Percentiles rank a stretch among this genome's conserved stretches.
phyloP scores from a whole-genome alignment of 2,329 filamentous ascomycete genomes.

The Penicillium janthinellum region DNA sequence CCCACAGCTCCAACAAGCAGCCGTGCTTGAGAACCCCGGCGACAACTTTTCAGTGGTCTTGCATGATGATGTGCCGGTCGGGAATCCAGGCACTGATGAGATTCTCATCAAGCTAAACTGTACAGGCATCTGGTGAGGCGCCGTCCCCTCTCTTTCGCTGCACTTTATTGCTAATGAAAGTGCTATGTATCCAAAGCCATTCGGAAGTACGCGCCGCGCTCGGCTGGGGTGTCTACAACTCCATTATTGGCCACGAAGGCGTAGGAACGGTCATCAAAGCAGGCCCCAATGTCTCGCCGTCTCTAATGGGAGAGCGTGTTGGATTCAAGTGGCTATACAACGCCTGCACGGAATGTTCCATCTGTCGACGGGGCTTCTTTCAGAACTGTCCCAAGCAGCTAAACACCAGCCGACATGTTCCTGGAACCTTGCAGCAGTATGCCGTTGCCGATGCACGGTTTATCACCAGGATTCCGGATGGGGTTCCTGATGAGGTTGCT shows the following conservation, averaged over 20 bases:
- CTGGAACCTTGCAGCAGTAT: constrained; percentile 31
- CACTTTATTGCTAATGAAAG: background rate
- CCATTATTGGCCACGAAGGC: constrained; percentile 33
- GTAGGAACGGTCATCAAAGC: constrained; percentile 23
- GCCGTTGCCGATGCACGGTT: constrained; percentile 27
- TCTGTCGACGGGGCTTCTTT: constrained; percentile 22
- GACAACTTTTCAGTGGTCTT: constrained; percentile 15
- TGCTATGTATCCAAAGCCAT: constrained; percentile 14
- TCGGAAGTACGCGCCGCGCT: constrained; percentile 29
- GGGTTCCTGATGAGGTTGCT: constrained; percentile 19
- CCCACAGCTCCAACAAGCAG: constrained; percentile 17
- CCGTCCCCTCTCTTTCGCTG: background rate
- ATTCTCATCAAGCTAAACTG: constrained; percentile 27
- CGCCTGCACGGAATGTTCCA: constrained; percentile 25
- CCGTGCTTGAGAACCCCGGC: constrained; percentile 22
- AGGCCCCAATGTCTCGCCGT: constrained; percentile 15
- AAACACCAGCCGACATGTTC: constrained; percentile 29
- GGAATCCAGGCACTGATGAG: constrained; percentile 20
- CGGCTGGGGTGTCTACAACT: constrained; percentile 26
- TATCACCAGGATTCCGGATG: constrained; percentile 22
- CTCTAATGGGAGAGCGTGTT: constrained; percentile 20
- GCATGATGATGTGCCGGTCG: constrained; percentile 16
- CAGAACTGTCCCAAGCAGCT: constrained; percentile 27
- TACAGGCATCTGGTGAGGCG: constrained; percentile 26
- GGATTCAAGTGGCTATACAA: constrained; percentile 32